Percentiles rank a stretch among this genome's conserved stretches.
Conservation (phyloP, 371 early-diverging fungal species). For the Batrachochytrium dendrobatidis region DNA sequence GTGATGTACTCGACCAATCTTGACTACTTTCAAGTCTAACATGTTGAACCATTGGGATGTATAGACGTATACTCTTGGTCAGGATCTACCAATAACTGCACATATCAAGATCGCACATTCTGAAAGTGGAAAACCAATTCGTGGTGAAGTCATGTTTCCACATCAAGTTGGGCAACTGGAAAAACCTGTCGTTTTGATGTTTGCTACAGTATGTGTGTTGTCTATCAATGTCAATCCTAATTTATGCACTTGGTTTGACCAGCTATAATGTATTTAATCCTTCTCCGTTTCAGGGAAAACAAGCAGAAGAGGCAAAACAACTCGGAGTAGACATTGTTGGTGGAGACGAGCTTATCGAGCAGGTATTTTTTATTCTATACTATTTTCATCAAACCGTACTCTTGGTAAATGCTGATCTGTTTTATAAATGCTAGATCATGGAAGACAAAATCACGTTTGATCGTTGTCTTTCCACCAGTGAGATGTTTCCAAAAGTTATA, state of each 20-base stretch:
- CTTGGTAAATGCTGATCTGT: neutral
- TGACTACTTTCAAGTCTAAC: too few relatives aligned
- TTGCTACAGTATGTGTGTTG: conserved; percentile 30
- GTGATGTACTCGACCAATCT: too few relatives aligned
- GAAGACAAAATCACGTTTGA: neutral
- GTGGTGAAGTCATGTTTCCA: conserved; percentile 30
- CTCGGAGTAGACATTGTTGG: conserved; percentile 82
- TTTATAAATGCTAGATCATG: conserved; percentile 3
- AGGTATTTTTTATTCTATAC: conserved; percentile 36
- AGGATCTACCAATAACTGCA: conserved; percentile 21
- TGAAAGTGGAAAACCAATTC: conserved; percentile 25
- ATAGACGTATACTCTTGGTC: conserved; percentile 26
- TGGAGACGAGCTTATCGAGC: conserved; percentile 75
- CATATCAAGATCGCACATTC: conserved; percentile 21
- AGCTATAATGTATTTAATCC: neutral
- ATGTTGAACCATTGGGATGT: neutral
- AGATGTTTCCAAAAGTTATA: conserved; percentile 79
- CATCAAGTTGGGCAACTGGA: conserved; percentile 10
- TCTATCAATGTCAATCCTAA: neutral
- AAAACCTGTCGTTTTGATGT: conserved; percentile 22
- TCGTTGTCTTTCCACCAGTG: conserved; percentile 55
- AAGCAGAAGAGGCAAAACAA: conserved; percentile 72
- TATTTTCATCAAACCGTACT: neutral
- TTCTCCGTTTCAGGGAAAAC: conserved; percentile 28
- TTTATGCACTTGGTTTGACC: too few relatives aligned